A percentile compares a stretch with the other conserved stretches of the same genome.
Evolutionary conservation across 352 stramenopile species (phyloP).

Genomic region (Phytophthora macrochlamydospora): DNA sequence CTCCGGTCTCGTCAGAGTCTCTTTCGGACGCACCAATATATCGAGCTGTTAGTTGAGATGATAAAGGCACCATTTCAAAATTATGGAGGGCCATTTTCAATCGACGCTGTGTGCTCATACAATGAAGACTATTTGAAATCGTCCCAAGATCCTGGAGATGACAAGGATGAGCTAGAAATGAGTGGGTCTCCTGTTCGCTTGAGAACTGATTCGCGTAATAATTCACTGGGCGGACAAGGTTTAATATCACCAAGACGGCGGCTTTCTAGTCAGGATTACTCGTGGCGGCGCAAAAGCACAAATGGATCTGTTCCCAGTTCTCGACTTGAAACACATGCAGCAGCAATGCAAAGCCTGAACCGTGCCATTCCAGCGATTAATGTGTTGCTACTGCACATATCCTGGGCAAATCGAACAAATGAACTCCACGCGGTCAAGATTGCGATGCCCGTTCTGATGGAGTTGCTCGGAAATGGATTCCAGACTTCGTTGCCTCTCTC

Average conservation of each 20-base stretch:
- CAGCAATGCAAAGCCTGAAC: conserved; percentile 59
- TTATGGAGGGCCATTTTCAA: conserved; percentile 65
- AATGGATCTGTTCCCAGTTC: conserved; percentile 11
- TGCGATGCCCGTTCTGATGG: conserved; percentile 69
- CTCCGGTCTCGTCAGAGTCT: conserved; percentile 52
- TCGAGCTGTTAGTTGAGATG: conserved; percentile 68
- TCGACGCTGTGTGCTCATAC: conserved; percentile 59
- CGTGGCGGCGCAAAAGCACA: conserved; percentile 36
- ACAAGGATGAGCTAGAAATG: conserved; percentile 34
- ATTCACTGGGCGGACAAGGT: conserved; percentile 13
- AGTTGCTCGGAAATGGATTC: conserved; percentile 76
- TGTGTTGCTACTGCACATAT: conserved; percentile 64
- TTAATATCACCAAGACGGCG: conserved; percentile 28
- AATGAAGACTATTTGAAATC: conserved; percentile 51
- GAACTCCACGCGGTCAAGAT: conserved; percentile 63
- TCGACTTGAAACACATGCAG: conserved; percentile 35
- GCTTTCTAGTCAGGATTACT: conserved; percentile 28
- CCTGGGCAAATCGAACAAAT: conserved; percentile 57
- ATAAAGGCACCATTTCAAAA: conserved; percentile 65
- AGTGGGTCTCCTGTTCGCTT: conserved; percentile 24
- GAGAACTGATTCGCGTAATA: conserved; percentile 18
- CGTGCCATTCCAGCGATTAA: conserved; percentile 66
- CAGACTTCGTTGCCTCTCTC: conserved; percentile 70
- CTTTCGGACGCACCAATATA: conserved; percentile 63
- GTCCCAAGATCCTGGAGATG: conserved; percentile 19